Conservation (phyloP, 148 eudicot genomes). For the Euryodendron excelsum region DNA sequence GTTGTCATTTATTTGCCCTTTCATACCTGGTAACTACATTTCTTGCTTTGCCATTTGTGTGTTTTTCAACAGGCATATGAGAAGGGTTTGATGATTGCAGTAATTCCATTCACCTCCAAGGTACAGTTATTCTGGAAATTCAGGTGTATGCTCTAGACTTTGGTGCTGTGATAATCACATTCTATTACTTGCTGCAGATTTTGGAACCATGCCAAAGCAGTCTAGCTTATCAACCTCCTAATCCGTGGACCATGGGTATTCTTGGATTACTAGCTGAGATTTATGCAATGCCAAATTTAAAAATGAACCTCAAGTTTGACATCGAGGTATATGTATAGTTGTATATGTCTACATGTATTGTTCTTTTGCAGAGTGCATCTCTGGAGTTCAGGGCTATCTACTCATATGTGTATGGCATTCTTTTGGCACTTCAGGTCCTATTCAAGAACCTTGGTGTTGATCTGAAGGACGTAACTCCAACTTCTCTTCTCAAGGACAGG, state of each 20-base stretch:
- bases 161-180: neutral
- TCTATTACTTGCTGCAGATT: constrained; percentile 42
- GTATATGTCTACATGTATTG: no score
- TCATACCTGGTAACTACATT: neutral
- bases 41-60: neutral
- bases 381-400: constrained; percentile 3
- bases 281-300: constrained; percentile 90
- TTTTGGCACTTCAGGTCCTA: constrained; percentile 54
- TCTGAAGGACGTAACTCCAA: constrained; percentile 72
- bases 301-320: constrained; percentile 97
- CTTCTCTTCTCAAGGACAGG: constrained; percentile 75
- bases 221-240: constrained; percentile 90
- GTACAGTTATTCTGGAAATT: constrained; percentile 32
- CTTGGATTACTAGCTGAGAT: constrained; percentile 85
- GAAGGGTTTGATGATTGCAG: constrained; percentile 95
- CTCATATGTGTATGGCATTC: neutral
- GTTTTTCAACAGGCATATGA: constrained; percentile 72
- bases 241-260: constrained; percentile 96
- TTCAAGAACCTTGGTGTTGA: constrained; percentile 83
- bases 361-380: neutral
- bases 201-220: constrained; percentile 87
- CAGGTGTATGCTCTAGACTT: constrained; percentile 10
- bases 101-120: constrained; percentile 95
- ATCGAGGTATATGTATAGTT: constrained; percentile 60
- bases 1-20: neutral